phyloP scores from a whole-genome alignment of 1,284 basidiomycete species.

The Rhodotorula sp. region DNA sequence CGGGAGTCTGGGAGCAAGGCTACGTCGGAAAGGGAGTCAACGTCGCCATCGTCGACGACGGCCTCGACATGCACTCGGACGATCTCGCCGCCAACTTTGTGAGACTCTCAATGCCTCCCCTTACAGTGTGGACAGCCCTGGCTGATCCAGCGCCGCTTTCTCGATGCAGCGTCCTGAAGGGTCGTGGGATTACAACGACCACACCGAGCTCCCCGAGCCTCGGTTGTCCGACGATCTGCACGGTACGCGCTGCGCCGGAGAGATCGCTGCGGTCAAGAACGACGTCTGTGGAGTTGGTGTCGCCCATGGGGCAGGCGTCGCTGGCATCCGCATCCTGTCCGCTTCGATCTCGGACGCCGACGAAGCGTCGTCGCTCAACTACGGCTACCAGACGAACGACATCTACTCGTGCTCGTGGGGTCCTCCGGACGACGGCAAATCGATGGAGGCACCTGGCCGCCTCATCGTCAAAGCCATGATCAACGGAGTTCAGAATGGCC shows the following conservation, averaged over 20 bases:
- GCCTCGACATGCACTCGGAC: conserved; percentile 82
- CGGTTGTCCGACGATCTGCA: conserved; percentile 89
- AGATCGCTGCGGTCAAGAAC: conserved; percentile 96
- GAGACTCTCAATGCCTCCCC: conserved; percentile 49
- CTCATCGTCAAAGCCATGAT: conserved; percentile 92
- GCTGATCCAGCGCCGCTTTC: background rate
- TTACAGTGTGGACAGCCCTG: background rate
- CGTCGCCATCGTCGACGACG: conserved; percentile 91
- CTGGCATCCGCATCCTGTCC: conserved; percentile 92
- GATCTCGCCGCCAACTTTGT: conserved; percentile 92
- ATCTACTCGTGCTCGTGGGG: conserved; percentile 90
- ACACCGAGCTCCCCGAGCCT: conserved; percentile 81
- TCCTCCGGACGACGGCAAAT: conserved; percentile 88
- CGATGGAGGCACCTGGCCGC: conserved; percentile 92
- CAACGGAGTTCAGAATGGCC: conserved; percentile 89
- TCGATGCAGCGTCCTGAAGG: conserved; percentile 70
- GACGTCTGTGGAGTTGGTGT: conserved; percentile 93
- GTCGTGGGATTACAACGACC: conserved; percentile 97
- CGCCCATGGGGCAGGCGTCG: conserved; percentile 84
- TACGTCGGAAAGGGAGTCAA: conserved; percentile 83
- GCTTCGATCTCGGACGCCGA: conserved; percentile 97
- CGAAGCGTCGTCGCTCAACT: conserved; percentile 94
- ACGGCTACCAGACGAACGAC: conserved; percentile 82
- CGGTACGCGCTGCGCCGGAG: conserved; percentile 96
- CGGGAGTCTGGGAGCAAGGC: conserved; percentile 77